Base-by-base conservation (phyloP, 2,329 filamentous ascomycete species). In the Ophiostoma sp. region DNA sequence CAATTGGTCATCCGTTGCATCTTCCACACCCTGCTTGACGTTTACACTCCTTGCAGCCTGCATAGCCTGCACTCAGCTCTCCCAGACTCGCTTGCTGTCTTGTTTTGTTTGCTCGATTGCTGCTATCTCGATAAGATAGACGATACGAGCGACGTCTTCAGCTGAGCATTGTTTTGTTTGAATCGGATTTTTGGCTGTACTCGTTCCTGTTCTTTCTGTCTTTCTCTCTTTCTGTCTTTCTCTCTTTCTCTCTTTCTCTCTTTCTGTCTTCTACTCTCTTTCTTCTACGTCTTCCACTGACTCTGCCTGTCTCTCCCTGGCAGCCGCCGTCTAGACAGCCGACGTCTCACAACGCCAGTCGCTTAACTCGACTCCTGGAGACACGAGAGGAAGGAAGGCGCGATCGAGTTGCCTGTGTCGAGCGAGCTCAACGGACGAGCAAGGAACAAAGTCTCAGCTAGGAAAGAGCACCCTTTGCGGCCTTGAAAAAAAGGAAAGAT, bases 101-200 rank as follows among this genome's bases (percentile, higher is more conserved):
- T 48, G 44, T n/a, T 57, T 57, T 57, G 52, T 57, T 57, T 57
- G 52, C n/a, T 27, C n/a, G 3, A 57, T 33, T 27, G 52, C 52
- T 23, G 52, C n/a, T 54, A 54, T 54, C 52, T 8, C 57, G 57
- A 62, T 62, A 62, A 62, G 57, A 62, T 48, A 39, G 36, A 48
- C 44, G 44, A 48, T 62, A 62, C 57, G 57, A 31, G 44, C 57
- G 57, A 31, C 17, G 15, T 48, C 44, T n/a, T n/a, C 44, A 54
- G 15, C 23, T 15, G 27, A 33, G 27, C 57, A 33, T 33, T 27
- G 23, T 27, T 33, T 10, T 27, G 52, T 13, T 62, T 62, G 57
- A 17, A 31, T 7, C 15, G 1, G 4, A 2, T 20, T 33, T 31
- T 33, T 62, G 27, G 27, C 27, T 31, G 27, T 3, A 1, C 27